These are phyloP conservation scores for Colletotrichum liriopes DNA, from an alignment of 2,329 filamentous ascomycete species.

Conservation along the genomic window DNA sequence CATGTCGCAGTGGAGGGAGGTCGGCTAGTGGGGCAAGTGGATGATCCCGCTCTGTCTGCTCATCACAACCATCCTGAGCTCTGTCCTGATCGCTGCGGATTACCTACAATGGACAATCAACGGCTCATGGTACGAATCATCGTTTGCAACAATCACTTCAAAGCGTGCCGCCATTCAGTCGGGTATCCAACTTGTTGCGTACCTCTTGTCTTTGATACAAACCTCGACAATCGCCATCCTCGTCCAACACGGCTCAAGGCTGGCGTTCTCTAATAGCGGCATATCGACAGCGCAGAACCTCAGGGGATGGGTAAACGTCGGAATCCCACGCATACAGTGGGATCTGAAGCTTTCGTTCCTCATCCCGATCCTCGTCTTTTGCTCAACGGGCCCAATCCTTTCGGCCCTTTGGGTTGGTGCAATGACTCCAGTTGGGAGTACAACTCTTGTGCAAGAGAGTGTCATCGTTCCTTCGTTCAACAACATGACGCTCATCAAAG, in stretches of 20 bases:
- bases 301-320: slow-evolving; percentile 19
- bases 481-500: slow-evolving; percentile 44
- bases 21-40: slow-evolving; percentile 21
- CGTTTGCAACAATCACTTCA: slow-evolving; percentile 16
- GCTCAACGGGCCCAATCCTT: slow-evolving; percentile 13
- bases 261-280: slow-evolving; percentile 11
- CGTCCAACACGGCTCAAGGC: slow-evolving; percentile 23
- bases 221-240: slow-evolving; percentile 22
- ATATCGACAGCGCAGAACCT: slow-evolving; percentile 25
- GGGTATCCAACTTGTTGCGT: slow-evolving; percentile 23
- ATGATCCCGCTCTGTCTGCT: slow-evolving; percentile 3
- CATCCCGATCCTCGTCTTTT: slow-evolving; percentile 13
- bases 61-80: slow-evolving; percentile 30
- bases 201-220: slow-evolving; percentile 23
- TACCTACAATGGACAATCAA: slow-evolving; percentile 21
- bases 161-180: slow-evolving; percentile 28
- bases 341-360: background rate
- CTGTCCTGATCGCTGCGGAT: slow-evolving; percentile 25
- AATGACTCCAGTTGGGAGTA: slow-evolving; percentile 46
- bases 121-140: slow-evolving; percentile 29
- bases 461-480: slow-evolving; percentile 46
- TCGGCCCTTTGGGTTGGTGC: slow-evolving; percentile 46
- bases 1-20: background rate
- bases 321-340: slow-evolving; percentile 21
- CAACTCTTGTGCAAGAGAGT: slow-evolving; percentile 10